Conservation (phyloP, 345 rosid species). For the Hibiscus tridactylites region DNA sequence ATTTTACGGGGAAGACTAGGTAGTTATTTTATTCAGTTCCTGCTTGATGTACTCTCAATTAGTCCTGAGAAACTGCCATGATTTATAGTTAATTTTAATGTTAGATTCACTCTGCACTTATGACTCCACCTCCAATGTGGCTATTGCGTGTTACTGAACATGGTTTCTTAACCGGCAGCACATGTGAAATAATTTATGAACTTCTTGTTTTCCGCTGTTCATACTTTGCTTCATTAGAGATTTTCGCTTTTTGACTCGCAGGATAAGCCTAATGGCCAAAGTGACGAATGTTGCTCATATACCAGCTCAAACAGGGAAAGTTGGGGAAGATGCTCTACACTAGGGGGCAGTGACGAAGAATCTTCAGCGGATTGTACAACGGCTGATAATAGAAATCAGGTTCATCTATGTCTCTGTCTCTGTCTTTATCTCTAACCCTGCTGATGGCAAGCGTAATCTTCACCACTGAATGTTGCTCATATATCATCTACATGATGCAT, state of each 20-base stretch:
- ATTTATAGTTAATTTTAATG: not conserved
- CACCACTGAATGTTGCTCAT: not conserved
- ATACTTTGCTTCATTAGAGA: not conserved
- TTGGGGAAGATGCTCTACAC: conserved; percentile 97
- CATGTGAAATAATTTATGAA: not conserved
- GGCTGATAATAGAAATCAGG: conserved; percentile 47
- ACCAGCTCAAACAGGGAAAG: conserved; percentile 97
- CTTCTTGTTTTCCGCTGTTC: not conserved
- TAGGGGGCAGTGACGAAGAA: conserved; percentile 86
- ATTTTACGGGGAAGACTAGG: not conserved
- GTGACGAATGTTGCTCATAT: conserved; percentile 76
- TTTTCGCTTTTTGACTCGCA: conserved; percentile 16
- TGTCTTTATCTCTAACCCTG: conserved; percentile 6
- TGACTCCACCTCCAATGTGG: not conserved
- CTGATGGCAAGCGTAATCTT: not conserved
- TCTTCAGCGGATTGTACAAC: conserved; percentile 37
- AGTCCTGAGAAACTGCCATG: not conserved
- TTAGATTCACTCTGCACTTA: not conserved
- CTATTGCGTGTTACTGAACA: not conserved
- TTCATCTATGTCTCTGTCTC: conserved; percentile 19
- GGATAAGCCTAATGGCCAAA: conserved; percentile 52
- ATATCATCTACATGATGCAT: not conserved
- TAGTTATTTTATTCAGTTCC: not conserved
- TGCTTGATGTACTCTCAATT: not conserved
- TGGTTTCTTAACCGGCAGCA: not conserved